Base-by-base conservation (phyloP, 768 basidiomycete species). In the Suillus americanus region DNA sequence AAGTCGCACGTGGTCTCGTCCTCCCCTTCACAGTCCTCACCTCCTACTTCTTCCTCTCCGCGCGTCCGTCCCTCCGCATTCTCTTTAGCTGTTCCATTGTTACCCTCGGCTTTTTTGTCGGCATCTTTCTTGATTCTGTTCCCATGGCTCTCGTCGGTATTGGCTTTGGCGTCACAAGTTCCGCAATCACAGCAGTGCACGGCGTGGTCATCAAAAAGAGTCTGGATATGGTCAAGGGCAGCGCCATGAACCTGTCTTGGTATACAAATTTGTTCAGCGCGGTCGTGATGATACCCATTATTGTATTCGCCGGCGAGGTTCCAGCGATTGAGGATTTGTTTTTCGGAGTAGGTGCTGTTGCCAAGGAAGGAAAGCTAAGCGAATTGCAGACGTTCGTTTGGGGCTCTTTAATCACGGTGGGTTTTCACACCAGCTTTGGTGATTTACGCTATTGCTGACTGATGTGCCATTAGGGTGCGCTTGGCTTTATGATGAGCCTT, bases 401-500 rank as follows among this genome's bases (percentile, higher is more conserved):
- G 82, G 94, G 94, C 10, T 93, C 94, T 9, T 60, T 81, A 12
- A 86, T 95, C 70, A 95, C 93, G 0, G 94, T 90, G 63, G 67
- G 88, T 80, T 7, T 18, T 54, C 18, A 28, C 6, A 13, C 20
- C 1, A 25, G 30, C 25, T 20, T 8, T 43, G 8, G 35, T 14
- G 2, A 28, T n/a, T 55, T 40, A 51, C 37, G 30, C 51, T 8
- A 54, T 61, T 41, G 30, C 64, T 38, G 3, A 35, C 18, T 71
- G 30, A 70, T 38, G 10, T 1, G n/a, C 20, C 30, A 25, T 46
- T 62, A 95, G 92, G 95, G 95, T 38, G 79, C 85, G 20, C 79
- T 97, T 61, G 96, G 96, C 12, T 99, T 97, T 84, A 79, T 96
- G 70, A 97, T 99, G 87, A 94, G 91, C 78, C 86, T 99, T 62